Base-by-base conservation (phyloP, 192 early-diverging fungal species). In the Backusella liffmaniae region DNA sequence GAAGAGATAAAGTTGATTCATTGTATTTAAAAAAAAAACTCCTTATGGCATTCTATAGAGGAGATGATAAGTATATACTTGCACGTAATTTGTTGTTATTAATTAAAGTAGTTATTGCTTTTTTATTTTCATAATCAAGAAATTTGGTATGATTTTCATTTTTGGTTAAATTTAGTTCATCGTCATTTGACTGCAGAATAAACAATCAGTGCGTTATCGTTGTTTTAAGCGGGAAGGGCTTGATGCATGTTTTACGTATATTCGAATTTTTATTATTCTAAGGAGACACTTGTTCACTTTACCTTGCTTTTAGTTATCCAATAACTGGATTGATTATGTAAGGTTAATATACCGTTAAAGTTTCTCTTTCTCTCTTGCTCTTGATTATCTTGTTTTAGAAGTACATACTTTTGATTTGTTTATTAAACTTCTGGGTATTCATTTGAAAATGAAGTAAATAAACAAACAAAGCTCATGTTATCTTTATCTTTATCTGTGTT, bases 131-230 rank as follows among this genome's bases (percentile, higher is more conserved):
- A 62, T 29, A 8, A 62, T 44, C 3, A 62, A 62, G 7, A 29
- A 3, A 62, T 62, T 62, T 62, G 21, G 21, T 62, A 62, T 62
- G 26, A 62, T 62, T 62, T 29, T 62, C 4, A 29, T 62, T 62
- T 62, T 62, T 62, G 56, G 56, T 62, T 62, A 62, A 62, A 62
- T 62, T 62, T 62, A 10, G 26, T 29, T 12, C 21, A 62, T 62
- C 56, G 23, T 62, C 56, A 62, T 12, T 62, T 62, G 56, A 62
- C 26, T 62, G 23, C 56, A 62, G 7, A 62, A 26, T 29, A 62
- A 62, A 62, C 56, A 62, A 62, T 62, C 56, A 62, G 56, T 62
- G 56, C 56, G 56, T 29, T 62, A 62, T 62, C 56, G 21, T 13
- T 13, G 23, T 49, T 49, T n/a, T 49, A 62, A 62, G 56, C 23